Conservation (phyloP, 139 green algal genomes). For the Volvox africanus region DNA sequence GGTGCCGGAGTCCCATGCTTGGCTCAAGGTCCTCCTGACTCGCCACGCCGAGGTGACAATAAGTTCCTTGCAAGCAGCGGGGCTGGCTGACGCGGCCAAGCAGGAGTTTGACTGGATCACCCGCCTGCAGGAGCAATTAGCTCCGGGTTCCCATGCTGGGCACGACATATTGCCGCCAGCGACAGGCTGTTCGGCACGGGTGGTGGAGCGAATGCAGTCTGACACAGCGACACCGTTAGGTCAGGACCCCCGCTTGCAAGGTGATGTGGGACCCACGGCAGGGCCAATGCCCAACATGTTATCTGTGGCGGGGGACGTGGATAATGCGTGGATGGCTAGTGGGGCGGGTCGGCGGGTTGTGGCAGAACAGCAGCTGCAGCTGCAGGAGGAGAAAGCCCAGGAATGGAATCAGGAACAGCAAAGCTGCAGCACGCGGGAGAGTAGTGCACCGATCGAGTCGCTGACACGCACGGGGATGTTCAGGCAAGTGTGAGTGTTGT, state of each 20-base stretch:
- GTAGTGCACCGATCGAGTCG: not conserved
- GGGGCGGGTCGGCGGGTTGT: not conserved
- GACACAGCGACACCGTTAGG: not conserved
- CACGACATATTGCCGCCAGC: not conserved
- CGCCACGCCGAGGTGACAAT: not conserved
- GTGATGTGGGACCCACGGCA: not conserved
- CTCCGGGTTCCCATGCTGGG: not conserved
- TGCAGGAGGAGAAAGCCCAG: not conserved
- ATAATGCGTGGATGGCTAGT: not conserved
- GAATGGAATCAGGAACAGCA: not conserved
- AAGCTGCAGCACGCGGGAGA: not conserved
- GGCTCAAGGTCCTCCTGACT: not conserved
- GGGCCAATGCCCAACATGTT: not conserved
- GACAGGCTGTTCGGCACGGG: not conserved
- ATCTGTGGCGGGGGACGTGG: not conserved
- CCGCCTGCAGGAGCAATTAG: not conserved
- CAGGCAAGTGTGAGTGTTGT: not conserved
- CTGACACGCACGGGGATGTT: not conserved
- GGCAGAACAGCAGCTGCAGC: not conserved
- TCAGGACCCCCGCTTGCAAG: not conserved
- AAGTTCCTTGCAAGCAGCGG: not conserved
- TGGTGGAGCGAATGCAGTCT: not conserved
- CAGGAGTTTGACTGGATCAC: slow-evolving; percentile 14
- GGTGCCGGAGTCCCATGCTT: not conserved
- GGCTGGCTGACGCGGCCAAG: not conserved